phyloP scores from a whole-genome alignment of 768 basidiomycete genomes.

The Termitomyces sp. region DNA sequence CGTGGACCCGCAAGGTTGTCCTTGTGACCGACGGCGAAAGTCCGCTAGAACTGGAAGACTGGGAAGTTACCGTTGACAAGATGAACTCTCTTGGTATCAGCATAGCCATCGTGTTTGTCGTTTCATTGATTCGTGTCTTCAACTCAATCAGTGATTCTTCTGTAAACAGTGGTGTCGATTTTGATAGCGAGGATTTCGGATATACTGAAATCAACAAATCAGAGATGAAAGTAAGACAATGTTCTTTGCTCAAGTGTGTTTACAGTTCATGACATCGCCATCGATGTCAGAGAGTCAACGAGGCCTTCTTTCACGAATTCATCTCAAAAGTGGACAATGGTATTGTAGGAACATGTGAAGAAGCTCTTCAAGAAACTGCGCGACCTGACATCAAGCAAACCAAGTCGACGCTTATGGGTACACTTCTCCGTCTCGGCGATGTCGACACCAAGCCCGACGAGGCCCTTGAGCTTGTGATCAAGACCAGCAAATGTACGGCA shows the following conservation, averaged over 20 bases:
- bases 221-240: conserved; percentile 55
- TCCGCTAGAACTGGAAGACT: conserved; percentile 67
- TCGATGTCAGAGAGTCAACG: conserved; percentile 56
- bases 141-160: not conserved
- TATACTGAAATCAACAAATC: conserved; percentile 67
- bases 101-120: conserved; percentile 67
- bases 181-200: conserved; percentile 65
- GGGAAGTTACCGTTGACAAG: conserved; percentile 62
- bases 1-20: conserved; percentile 82
- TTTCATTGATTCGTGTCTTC: not conserved
- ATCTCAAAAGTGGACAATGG: conserved; percentile 37
- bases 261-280: not conserved
- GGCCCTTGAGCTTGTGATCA: conserved; percentile 68
- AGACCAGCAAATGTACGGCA: conserved; percentile 77
- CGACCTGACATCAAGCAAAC: conserved; percentile 60
- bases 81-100: conserved; percentile 54
- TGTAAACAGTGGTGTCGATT: conserved; percentile 75
- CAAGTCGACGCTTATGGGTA: conserved; percentile 62
- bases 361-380: conserved; percentile 55
- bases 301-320: conserved; percentile 59
- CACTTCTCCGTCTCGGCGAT: conserved; percentile 75
- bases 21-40: conserved; percentile 84
- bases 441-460: conserved; percentile 58
- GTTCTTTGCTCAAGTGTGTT: not conserved
- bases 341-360: conserved; percentile 56